Conservation (phyloP, 2,329 filamentous ascomycete species). For the Clonostachys byssicola region DNA sequence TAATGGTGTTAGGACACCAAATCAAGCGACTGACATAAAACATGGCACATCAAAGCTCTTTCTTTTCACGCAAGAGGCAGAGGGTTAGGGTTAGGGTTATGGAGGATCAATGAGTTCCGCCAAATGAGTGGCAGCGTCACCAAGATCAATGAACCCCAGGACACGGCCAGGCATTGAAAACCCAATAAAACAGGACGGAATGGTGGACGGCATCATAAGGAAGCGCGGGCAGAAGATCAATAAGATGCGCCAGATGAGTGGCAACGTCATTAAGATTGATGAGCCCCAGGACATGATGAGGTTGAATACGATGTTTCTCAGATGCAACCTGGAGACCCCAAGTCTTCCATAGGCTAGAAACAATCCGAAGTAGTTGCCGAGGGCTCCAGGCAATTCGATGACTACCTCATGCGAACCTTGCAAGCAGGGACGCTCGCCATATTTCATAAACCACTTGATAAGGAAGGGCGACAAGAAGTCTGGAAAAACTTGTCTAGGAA, state of each 20-base stretch:
- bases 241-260: slow-evolving; percentile 93
- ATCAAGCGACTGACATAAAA: too few relatives aligned
- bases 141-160: slow-evolving; percentile 99
- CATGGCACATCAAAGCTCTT: too few relatives aligned
- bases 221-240: slow-evolving; percentile 99
- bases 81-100: slow-evolving; percentile 41
- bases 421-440: neutral
- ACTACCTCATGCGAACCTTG: slow-evolving; percentile 2
- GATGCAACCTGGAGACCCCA: neutral
- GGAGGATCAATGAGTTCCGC: slow-evolving; percentile 98
- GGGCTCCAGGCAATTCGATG: slow-evolving; percentile 3
- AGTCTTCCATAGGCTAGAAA: neutral
- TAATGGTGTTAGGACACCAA: slow-evolving; percentile 81
- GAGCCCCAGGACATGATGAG: slow-evolving; percentile 84
- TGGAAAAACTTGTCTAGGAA: neutral
- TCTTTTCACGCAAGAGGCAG: slow-evolving; percentile 40
- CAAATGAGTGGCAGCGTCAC: slow-evolving; percentile 97
- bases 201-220: slow-evolving; percentile 66
- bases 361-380: slow-evolving; percentile 5
- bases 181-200: too few relatives aligned
- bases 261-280: slow-evolving; percentile 99
- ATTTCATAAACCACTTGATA: neutral
- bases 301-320: slow-evolving; percentile 4
- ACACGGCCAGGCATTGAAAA: slow-evolving; percentile 71
- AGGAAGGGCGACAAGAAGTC: neutral